Evolutionary conservation across 495 filamentous ascomycete genomes (phyloP).

Genomic region (Penicillium paxilli): DNA sequence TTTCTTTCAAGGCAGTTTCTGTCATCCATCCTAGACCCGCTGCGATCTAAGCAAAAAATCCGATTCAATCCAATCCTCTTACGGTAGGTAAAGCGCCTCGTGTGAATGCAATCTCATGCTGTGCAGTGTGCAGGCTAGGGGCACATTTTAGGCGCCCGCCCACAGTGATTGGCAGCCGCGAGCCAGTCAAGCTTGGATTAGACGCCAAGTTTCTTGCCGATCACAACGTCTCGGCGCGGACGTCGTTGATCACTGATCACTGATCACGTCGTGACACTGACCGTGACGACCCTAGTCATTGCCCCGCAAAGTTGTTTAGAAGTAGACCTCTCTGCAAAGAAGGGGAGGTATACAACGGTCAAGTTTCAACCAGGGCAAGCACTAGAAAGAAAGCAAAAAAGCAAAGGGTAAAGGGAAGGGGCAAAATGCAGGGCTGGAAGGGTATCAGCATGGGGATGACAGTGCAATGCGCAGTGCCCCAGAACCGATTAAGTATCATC

Average conservation of each 20-base stretch:
- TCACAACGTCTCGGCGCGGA: not conserved
- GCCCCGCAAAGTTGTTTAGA: too few relatives aligned
- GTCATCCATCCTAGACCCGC: too few relatives aligned
- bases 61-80: too few relatives aligned
- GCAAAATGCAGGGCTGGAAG: not conserved
- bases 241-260: not conserved
- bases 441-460: not conserved
- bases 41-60: too few relatives aligned
- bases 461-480: too few relatives aligned
- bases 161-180: slow-evolving; percentile 19
- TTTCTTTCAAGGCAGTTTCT: not conserved
- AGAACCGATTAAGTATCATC: slow-evolving; percentile 6
- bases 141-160: slow-evolving; percentile 22
- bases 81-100: too few relatives aligned
- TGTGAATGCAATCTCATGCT: not conserved
- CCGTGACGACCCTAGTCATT: not conserved
- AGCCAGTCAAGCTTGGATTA: slow-evolving; percentile 11
- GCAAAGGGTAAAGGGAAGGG: not conserved
- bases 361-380: too few relatives aligned
- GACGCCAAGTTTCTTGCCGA: slow-evolving; percentile 22
- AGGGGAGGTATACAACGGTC: too few relatives aligned
- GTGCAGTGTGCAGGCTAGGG: slow-evolving; percentile 12
- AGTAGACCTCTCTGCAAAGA: too few relatives aligned
- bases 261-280: not conserved
- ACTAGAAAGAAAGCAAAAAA: not conserved